Conservation (phyloP, 2,329 filamentous ascomycete species). For the Fusarium piperis region DNA sequence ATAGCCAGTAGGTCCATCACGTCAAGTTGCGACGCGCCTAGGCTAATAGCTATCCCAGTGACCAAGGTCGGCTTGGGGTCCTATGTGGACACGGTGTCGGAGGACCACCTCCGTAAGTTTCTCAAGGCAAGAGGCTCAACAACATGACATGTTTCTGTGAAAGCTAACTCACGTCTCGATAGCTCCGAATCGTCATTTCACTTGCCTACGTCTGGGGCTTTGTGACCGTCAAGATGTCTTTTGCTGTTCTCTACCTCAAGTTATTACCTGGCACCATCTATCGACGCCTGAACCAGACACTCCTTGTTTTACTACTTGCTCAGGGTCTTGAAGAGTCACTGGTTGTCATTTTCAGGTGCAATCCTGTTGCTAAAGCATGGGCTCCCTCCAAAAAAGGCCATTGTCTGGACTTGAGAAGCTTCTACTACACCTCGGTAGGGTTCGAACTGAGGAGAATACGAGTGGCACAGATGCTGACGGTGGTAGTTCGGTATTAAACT, state of each 20-base stretch:
- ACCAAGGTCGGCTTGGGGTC: not conserved
- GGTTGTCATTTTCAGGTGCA: not conserved
- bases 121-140: not conserved
- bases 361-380: not conserved
- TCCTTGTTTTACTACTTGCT: not conserved
- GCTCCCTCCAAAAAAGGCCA: not conserved
- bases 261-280: not conserved
- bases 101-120: not conserved
- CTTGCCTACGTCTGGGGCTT: not conserved
- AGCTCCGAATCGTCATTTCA: not conserved
- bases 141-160: not conserved
- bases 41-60: not conserved
- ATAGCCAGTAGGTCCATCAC: not conserved
- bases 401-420: not conserved
- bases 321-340: not conserved
- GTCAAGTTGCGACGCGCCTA: accelerated
- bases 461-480: not conserved
- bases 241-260: not conserved
- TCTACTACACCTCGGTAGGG: not conserved
- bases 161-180: not conserved
- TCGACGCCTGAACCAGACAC: not conserved
- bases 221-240: not conserved
- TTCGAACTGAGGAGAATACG: not conserved
- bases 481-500: not conserved
- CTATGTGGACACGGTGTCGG: not conserved